Conservation (phyloP, 768 basidiomycete genomes). For the Russula earlei region DNA sequence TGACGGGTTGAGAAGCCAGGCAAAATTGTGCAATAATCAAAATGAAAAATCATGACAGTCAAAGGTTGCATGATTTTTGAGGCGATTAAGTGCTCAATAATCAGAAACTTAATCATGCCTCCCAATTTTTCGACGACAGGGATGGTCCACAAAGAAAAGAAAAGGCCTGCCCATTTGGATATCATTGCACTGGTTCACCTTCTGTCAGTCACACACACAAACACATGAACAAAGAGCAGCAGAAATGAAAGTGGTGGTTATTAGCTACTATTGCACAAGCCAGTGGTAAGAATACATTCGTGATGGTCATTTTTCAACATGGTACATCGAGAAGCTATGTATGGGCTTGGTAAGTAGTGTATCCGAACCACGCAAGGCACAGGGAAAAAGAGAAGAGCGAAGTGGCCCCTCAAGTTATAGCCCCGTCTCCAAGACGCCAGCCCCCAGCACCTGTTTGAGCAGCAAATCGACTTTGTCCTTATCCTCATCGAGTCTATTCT, state of each 20-base stretch:
- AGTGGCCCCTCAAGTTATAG: not conserved
- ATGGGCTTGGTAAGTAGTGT: not conserved
- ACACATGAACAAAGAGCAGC: not conserved
- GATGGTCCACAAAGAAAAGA: too few species aligned
- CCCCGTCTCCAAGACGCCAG: slow-evolving; percentile 7
- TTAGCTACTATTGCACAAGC: not conserved
- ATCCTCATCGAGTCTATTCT: slow-evolving; percentile 55
- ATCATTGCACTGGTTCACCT: too few species aligned
- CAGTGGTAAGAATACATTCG: slow-evolving; percentile 3
- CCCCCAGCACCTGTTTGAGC: slow-evolving; percentile 50
- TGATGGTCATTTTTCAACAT: slow-evolving; percentile 4
- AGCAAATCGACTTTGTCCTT: slow-evolving; percentile 57
- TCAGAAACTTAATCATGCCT: too few species aligned
- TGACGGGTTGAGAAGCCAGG: too few species aligned
- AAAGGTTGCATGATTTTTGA: too few species aligned
- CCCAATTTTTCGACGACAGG: too few species aligned
- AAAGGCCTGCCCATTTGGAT: too few species aligned
- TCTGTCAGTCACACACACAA: too few species aligned
- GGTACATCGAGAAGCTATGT: not conserved
- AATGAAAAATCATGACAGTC: too few species aligned
- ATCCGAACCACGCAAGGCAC: not conserved
- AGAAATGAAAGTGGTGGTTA: not conserved
- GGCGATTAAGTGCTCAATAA: too few species aligned
- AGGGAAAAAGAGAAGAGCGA: not conserved
- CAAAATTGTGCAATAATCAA: too few species aligned